These are phyloP conservation scores for Carex myosuroides DNA, from an alignment of 176 grass and related monocot genomes.

Conservation along the genomic window DNA sequence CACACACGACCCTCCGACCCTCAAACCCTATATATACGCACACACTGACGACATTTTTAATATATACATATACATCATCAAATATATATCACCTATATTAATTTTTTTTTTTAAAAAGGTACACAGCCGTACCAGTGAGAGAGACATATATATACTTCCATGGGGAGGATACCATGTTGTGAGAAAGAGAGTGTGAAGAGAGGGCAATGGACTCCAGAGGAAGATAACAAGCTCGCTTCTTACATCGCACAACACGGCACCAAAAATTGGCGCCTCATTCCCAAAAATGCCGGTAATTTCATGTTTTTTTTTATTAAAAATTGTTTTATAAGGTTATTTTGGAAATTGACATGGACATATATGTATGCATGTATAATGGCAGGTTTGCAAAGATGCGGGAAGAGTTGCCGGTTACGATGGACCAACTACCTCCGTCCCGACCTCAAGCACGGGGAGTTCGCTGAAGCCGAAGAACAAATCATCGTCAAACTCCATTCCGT, in stretches of 20 bases:
- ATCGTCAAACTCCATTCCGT: conserved; percentile 95
- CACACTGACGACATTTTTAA: conserved; percentile 4
- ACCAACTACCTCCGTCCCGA: conserved; percentile 93
- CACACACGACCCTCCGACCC: conserved; percentile 23
- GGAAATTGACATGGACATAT: neutral
- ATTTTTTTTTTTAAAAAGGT: neutral
- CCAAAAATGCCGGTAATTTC: conserved; percentile 84
- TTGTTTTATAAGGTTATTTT: neutral
- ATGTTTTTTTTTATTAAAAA: neutral
- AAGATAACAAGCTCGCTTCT: conserved; percentile 94
- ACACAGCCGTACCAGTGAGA: neutral
- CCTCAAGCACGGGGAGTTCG: conserved; percentile 94
- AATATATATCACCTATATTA: neutral
- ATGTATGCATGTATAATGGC: neutral
- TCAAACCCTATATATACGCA: conserved; percentile 5
- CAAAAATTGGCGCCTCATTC: conserved; percentile 92
- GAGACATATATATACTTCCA: neutral
- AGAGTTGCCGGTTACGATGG: conserved; percentile 93
- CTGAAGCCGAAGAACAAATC: conserved; percentile 83
- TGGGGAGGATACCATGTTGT: conserved; percentile 92
- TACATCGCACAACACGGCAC: conserved; percentile 86
- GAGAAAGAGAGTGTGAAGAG: conserved; percentile 97
- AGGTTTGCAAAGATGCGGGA: conserved; percentile 88
- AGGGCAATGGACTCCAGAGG: conserved; percentile 96
- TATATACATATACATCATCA: conserved; percentile 32